Percentiles rank a stretch among this genome's conserved stretches.
Conservation (phyloP, 176 grass and related monocot species). For the Triticum turgidum region DNA sequence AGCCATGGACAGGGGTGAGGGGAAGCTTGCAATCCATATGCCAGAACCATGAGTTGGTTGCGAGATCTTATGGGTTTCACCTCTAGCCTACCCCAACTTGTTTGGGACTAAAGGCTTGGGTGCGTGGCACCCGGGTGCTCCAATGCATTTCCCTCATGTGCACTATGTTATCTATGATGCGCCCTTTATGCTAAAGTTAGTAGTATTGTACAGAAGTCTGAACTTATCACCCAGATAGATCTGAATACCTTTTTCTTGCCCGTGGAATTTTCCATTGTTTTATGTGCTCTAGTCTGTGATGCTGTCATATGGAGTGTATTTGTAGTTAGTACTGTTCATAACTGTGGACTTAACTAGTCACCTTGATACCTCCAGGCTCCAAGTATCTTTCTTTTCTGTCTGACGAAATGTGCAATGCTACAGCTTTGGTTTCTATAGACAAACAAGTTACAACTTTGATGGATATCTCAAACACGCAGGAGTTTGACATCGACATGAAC, state of each 20-base stretch:
- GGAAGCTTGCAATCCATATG: too few relatives aligned
- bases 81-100: too few relatives aligned
- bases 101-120: too few relatives aligned
- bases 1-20: too few relatives aligned
- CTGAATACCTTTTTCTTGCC: neutral
- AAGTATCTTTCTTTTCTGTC: neutral
- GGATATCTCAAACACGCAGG: slow-evolving; percentile 40
- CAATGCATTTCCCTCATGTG: neutral
- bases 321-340: neutral
- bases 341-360: neutral
- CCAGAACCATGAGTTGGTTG: too few relatives aligned
- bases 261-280: neutral
- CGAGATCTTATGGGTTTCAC: too few relatives aligned
- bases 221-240: neutral
- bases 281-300: neutral
- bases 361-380: neutral
- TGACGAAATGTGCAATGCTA: neutral
- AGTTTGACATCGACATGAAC: slow-evolving; percentile 72
- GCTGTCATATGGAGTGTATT: neutral
- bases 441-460: neutral
- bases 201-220: neutral
- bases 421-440: neutral
- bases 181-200: neutral
- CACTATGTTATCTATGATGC: neutral
- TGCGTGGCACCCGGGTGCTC: too few relatives aligned